A percentile compares a stretch with the other conserved stretches of the same genome.
These are phyloP conservation scores for Obba rivulosa DNA, from an alignment of 768 basidiomycete species.

Conservation along the genomic window DNA sequence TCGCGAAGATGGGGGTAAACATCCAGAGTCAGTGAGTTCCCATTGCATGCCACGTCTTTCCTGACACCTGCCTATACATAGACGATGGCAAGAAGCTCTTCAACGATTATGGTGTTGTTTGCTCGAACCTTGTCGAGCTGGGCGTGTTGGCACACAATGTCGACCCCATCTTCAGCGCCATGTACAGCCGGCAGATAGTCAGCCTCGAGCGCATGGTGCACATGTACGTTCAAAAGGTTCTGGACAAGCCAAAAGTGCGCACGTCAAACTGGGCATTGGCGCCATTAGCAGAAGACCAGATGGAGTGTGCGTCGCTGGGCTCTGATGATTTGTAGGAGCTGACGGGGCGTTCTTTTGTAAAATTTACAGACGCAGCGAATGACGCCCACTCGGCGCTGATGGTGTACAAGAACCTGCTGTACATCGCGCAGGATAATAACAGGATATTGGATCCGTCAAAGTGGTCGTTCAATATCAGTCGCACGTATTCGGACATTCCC, in stretches of 20 bases:
- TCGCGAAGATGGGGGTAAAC: slow-evolving; percentile 43
- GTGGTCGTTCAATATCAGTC: slow-evolving; percentile 25
- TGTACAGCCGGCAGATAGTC: slow-evolving; percentile 35
- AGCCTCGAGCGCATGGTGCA: slow-evolving; percentile 39
- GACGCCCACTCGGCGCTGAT: slow-evolving; percentile 43
- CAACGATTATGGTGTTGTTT: slow-evolving; percentile 39
- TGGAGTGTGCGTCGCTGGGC: slow-evolving; percentile 28
- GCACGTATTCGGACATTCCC: neutral
- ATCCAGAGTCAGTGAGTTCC: slow-evolving; percentile 34
- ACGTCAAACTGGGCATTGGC: slow-evolving; percentile 40
- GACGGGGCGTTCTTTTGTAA: neutral
- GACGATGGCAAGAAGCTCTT: slow-evolving; percentile 47
- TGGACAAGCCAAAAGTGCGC: slow-evolving; percentile 42
- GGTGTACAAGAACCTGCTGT: slow-evolving; percentile 35
- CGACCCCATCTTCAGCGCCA: slow-evolving; percentile 29
- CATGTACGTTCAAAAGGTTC: slow-evolving; percentile 32
- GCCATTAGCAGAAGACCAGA: slow-evolving; percentile 31
- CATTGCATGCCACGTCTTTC: neutral
- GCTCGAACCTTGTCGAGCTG: slow-evolving; percentile 40
- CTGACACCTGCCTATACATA: slow-evolving; percentile 9
- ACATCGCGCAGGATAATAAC: slow-evolving; percentile 23
- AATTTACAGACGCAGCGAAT: slow-evolving; percentile 47
- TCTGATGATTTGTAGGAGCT: neutral
- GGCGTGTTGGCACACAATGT: slow-evolving; percentile 35
- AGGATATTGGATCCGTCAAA: slow-evolving; percentile 12